Evolutionary conservation across 164 flowering plant genomes (phyloP).

Genomic region (Paratinospora sagittata): DNA sequence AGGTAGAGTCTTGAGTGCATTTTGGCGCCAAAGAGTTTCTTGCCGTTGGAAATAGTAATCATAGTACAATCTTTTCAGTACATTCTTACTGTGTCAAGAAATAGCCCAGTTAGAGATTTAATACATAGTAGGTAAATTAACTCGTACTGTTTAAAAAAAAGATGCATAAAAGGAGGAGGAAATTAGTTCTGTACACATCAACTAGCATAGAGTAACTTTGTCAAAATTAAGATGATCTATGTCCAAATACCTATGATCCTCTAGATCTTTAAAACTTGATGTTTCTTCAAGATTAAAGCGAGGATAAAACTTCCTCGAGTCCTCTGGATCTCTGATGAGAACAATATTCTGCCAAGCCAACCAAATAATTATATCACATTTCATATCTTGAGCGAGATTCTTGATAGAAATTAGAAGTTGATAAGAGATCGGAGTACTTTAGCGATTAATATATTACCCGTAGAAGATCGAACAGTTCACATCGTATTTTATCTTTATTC

Average conservation of each 20-base stretch:
- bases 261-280: slow-evolving; percentile 72
- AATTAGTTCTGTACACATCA: not conserved
- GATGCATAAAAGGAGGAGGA: not conserved
- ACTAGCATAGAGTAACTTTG: too few species aligned
- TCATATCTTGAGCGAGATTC: not conserved
- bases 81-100: slow-evolving; percentile 64
- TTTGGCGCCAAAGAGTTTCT: slow-evolving; percentile 84
- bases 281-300: slow-evolving; percentile 94
- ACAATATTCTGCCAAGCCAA: slow-evolving; percentile 70
- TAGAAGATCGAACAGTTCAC: slow-evolving; percentile 70
- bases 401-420: too few species aligned
- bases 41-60: slow-evolving; percentile 95
- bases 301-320: slow-evolving; percentile 76
- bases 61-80: slow-evolving; percentile 69
- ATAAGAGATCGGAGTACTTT: not conserved
- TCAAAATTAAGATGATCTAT: not conserved
- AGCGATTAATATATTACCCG: slow-evolving; percentile 36
- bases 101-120: slow-evolving; percentile 10
- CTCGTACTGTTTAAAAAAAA: not conserved
- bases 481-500: slow-evolving; percentile 48
- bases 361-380: slow-evolving; percentile 8
- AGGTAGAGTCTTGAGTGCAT: slow-evolving; percentile 92
- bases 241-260: slow-evolving; percentile 66
- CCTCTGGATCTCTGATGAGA: slow-evolving; percentile 87
- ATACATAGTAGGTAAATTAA: not conserved